Base-by-base conservation (phyloP, 164 flowering plant genomes). In the Santalum album region DNA sequence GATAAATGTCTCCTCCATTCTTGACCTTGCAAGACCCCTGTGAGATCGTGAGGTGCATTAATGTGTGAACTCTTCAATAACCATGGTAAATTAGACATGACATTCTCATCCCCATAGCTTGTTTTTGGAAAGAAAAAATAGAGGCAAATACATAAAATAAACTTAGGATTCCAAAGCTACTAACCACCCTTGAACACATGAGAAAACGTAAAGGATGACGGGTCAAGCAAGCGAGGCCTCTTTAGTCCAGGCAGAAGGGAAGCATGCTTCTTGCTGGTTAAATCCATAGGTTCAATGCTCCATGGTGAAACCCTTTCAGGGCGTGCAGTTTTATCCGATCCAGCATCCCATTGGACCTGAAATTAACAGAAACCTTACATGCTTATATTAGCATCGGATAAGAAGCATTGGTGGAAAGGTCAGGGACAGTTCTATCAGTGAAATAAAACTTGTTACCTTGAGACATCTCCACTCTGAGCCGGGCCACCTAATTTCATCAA, bases 21-120 rank as follows among this genome's bases (percentile, higher is more conserved):
- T 75, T 82, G 84, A 82, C 80, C 77, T 75, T 75, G 84, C 56
- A 72, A 77, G 75, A 74, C 83, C 78, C 60, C 60, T 18, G 51
- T 25, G 35, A 43, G 65, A 45, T 50, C 50, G 42, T 63, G 53
- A 49, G 58, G 53, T 19, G 51, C 22, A 27, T 32, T 29, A 49
- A 62, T 55, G n/a, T 20, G 47, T 25, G 66, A 50, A 61, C 56
- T 40, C 35, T 51, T 64, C 26, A 34, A 51, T 21, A 57, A 38
- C 32, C 61, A 72, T 69, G 21, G 21, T 18, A 20, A 1, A 12
- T 14, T 27, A 49, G 29, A 50, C 20, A 12, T 7, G 44, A 49
- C 35, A 22, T 12, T 39, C 42, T 14, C 42, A 38, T 15, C 16
- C 9, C 16, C 14, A 15, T 9, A 38, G 42, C 14, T 38, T 12